Base-by-base conservation (phyloP, 2,329 filamentous ascomycete species). In the Alternaria hordeiaustralica region DNA sequence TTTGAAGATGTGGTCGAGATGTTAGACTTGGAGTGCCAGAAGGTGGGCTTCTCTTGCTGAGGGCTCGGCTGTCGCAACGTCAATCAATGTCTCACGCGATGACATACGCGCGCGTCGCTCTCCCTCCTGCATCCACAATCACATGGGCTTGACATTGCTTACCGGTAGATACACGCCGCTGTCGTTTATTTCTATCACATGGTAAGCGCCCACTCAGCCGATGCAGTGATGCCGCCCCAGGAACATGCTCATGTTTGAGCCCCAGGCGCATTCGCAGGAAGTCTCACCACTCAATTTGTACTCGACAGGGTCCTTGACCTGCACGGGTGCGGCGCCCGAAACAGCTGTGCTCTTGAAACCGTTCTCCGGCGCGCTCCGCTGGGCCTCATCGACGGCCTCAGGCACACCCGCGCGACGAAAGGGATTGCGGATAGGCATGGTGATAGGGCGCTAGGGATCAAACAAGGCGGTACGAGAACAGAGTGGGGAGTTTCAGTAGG, bases 111-210 rank as follows among this genome's bases (percentile, higher is more conserved):
- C 49, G 49, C 25, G 49, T 60, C 49, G 58, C 61, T 50, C 45
- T 57, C 62, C 12, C 26, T 44, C 18, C 30, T n/a, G 30, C 50
- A 57, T 43, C 51, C 41, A 46, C 21, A 50, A 30, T 49, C n/a
- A 47, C 44, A 43, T n/a, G 47, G 55, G 25, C 21, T 13, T 6
- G 18, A 33, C 45, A 53, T 63, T 50, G 73, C 88, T 82, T 89
- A 96, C 93, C 73, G 95, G 95, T 71, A 98, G 88, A 82, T 97
- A 98, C 66, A 97, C 92, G 70, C 95, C 95, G 79, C 92, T 96
- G 81, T 97, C 94, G 78, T 97, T 96, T 80, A 98, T 96, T 69
- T 97, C 95, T 97, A 79, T 71, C 66, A 56, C 36, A 64, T 15
- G 50, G 68, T 77, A 68, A 79, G 76, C 72, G 67, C 76, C 69